A percentile compares a stretch with the other conserved stretches of the same genome.
phyloP scores from a whole-genome alignment of 805 yeast species.

The Monosporozyma servazzii region DNA sequence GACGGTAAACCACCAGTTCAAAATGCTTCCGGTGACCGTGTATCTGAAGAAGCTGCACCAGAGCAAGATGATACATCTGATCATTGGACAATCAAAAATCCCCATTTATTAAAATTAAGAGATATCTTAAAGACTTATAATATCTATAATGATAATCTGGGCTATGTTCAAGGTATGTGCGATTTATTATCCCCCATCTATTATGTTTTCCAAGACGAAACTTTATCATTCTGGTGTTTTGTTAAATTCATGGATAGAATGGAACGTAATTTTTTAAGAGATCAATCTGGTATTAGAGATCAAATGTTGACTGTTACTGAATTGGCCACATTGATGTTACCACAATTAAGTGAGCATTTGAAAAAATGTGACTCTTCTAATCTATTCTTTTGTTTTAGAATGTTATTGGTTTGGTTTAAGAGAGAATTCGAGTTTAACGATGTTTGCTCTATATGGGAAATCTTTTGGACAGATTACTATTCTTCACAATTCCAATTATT shows the following conservation, averaged over 20 bases:
- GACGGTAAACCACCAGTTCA: conserved; percentile 36
- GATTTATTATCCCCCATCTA: conserved; percentile 85
- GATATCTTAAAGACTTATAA: conserved; percentile 81
- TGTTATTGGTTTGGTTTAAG: conserved; percentile 92
- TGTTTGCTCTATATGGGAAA: conserved; percentile 81
- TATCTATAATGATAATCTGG: conserved; percentile 71
- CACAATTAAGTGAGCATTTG: conserved; percentile 71
- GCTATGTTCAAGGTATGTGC: conserved; percentile 97
- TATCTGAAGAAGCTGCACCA: conserved; percentile 23
- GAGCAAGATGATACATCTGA: conserved; percentile 29
- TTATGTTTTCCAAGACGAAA: conserved; percentile 55
- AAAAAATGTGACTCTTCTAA: conserved; percentile 84
- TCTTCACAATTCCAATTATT: conserved; percentile 84
- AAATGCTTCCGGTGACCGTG: conserved; percentile 24
- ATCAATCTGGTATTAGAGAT: conserved; percentile 85
- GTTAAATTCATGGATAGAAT: conserved; percentile 81
- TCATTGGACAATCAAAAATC: conserved; percentile 58
- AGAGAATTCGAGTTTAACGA: conserved; percentile 79
- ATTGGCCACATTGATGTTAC: conserved; percentile 82
- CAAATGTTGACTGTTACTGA: conserved; percentile 81
- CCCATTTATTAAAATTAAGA: conserved; percentile 61
- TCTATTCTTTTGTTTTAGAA: conserved; percentile 86
- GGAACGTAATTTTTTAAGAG: conserved; percentile 89
- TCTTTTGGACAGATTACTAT: conserved; percentile 78
- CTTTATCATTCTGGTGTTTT: conserved; percentile 82